phyloP scores from a whole-genome alignment of 192 early-diverging fungal species.

The Linnemannia elongata region DNA sequence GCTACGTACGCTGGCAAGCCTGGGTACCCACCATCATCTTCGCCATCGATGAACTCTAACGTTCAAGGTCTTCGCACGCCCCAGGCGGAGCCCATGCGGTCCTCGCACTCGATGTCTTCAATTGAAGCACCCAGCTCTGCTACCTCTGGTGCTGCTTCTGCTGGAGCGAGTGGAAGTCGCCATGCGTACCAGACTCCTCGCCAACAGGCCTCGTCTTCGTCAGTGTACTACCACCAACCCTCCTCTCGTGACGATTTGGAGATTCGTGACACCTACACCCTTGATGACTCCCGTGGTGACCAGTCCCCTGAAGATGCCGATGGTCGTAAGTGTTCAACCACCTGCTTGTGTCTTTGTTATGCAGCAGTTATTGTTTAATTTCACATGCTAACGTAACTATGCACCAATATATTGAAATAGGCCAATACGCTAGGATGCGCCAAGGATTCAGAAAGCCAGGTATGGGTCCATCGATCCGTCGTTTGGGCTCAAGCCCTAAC shows the following conservation, averaged over 20 bases:
- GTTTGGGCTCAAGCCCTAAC: not conserved
- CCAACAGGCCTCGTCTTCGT: conserved; percentile 7
- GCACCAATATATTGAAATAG: not conserved
- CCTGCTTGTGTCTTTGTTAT: not conserved
- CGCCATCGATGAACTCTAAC: not conserved
- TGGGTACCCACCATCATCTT: not conserved
- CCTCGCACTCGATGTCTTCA: conserved; percentile 5
- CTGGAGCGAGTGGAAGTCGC: not conserved
- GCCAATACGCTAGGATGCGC: conserved; percentile 22
- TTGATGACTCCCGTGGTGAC: not conserved
- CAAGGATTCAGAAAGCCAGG: conserved; percentile 11
- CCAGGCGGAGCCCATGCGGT: conserved; percentile 22
- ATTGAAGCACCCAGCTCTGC: not conserved
- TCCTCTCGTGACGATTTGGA: not conserved
- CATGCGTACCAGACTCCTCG: conserved; percentile 4
- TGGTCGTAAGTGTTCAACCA: conserved; percentile 19
- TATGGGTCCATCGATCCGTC: not conserved
- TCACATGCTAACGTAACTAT: not conserved
- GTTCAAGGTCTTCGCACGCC: not conserved
- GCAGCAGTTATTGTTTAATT: not conserved
- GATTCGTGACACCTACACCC: conserved; percentile 3
- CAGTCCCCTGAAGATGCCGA: conserved; percentile 23
- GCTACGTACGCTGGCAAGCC: not conserved
- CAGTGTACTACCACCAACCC: conserved; percentile 4
- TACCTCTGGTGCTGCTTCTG: not conserved